Base-by-base conservation (phyloP, 768 basidiomycete species). In the Mycena leptocephala region DNA sequence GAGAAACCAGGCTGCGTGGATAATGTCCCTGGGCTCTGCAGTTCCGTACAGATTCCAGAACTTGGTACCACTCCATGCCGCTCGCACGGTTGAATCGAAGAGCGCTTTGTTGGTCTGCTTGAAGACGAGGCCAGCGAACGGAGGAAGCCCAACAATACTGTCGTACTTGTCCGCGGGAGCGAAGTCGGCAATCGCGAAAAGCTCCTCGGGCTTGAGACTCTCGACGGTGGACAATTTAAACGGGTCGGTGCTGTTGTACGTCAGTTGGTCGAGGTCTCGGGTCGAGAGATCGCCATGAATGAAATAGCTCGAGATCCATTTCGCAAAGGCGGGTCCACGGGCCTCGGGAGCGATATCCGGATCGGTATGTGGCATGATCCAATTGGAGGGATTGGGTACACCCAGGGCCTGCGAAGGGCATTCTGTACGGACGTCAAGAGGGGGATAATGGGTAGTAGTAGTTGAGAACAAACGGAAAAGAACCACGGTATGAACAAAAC, bases 281-380 rank as follows among this genome's bases (percentile, higher is more conserved):
- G 48, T 68, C 11, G 76, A 76, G 28, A 80, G 72, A 39, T 80
- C 70, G 18, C 76, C 75, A 65, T 80, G 80, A 9, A 63, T 9
- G 46, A 79, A 80, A 46, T 78, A 75, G 22, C 48, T 33, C 20
- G 76, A 74, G 35, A 83, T 63, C 83, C 83, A 84, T 33, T 78
- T 58, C 1, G 39, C 78, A 32, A 85, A 82, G 0, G 72, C 79
- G 26, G 37, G 51, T 16, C 66, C 71, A 13, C 80, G 76, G 11
- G 75, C 69, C 30, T 81, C 81, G 0, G 77, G 67, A 2, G 78
- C 18, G 16, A 84, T 74, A 1, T 32, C 59, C 26, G 80, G 79
- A 51, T 83, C 83, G 62, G 74, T 81, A 8, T 83, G 79, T 5
- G 83, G 81, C 24, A 81, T 66, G 48, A 80, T 78, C 30, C 72